Percentiles rank a stretch among this genome's conserved stretches.
These are phyloP conservation scores for Boletus nobilissimus DNA, from an alignment of 1,284 basidiomycete species.

Conservation along the genomic window DNA sequence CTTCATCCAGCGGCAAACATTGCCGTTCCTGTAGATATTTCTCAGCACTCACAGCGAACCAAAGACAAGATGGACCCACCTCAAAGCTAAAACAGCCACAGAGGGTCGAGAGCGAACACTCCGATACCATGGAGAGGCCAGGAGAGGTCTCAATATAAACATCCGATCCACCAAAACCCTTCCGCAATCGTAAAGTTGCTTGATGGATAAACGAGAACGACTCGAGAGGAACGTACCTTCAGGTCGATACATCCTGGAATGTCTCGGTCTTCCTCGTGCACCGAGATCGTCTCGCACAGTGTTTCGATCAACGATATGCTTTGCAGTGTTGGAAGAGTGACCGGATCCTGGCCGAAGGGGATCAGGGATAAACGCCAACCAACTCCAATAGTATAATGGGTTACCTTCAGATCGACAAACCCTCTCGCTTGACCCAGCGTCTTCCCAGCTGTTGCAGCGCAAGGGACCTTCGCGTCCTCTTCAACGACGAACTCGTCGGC, in stretches of 20 bases:
- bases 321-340: neutral
- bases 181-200: neutral
- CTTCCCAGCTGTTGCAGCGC: neutral
- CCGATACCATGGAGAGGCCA: neutral
- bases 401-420: neutral
- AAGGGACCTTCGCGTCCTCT: neutral
- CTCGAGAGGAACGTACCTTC: neutral
- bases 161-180: neutral
- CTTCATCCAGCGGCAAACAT: neutral
- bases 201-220: neutral
- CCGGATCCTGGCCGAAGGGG: neutral
- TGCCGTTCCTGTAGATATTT: neutral
- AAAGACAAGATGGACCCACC: neutral
- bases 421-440: neutral
- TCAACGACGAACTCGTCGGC: neutral
- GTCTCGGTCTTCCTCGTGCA: neutral
- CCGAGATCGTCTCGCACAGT: neutral
- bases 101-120: neutral
- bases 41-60: neutral
- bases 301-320: neutral
- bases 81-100: neutral
- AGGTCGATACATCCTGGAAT: neutral
- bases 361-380: neutral
- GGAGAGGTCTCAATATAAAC: neutral
- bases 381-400: neutral